A percentile compares a stretch with the other conserved stretches of the same genome.
Conservation (phyloP, 2,329 filamentous ascomycete genomes). For the Trichoderma sp. region DNA sequence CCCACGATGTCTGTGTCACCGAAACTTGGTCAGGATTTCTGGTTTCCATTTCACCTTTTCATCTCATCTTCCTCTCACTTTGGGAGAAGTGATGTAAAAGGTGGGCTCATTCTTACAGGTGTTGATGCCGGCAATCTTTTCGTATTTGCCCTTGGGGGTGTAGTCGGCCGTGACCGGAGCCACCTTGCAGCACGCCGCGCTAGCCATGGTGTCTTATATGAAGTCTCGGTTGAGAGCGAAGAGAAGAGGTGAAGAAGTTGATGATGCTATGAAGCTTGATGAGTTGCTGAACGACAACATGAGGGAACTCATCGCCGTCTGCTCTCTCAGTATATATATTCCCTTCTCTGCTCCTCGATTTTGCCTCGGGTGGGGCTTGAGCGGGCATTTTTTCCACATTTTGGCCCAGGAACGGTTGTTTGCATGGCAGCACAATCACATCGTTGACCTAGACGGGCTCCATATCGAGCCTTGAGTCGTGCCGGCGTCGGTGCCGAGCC, state of each 20-base stretch:
- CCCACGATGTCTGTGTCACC: slow-evolving; percentile 40
- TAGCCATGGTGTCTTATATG: slow-evolving; percentile 22
- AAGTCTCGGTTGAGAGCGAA: not conserved
- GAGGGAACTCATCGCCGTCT: not conserved
- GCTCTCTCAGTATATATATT: slow-evolving; percentile 14
- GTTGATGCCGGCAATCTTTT: slow-evolving; percentile 45
- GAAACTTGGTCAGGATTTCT: not conserved
- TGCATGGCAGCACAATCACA: not conserved
- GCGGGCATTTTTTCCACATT: slow-evolving; percentile 1
- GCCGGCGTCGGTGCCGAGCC: slow-evolving; percentile 21
- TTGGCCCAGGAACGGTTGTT: not conserved
- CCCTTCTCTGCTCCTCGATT: not conserved
- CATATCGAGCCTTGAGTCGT: not conserved
- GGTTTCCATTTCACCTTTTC: not conserved
- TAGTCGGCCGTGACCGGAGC: slow-evolving; percentile 47
- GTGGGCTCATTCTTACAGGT: slow-evolving; percentile 42
- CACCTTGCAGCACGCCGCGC: slow-evolving; percentile 38
- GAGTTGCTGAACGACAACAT: not conserved
- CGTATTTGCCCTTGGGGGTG: slow-evolving; percentile 45
- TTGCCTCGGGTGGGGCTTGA: not conserved
- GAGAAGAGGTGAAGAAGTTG: not conserved
- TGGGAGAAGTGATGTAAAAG: not conserved
- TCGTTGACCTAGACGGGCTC: not conserved
- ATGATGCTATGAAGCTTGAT: not conserved
- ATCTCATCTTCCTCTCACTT: too few relatives aligned